Conservation (phyloP, 805 yeast genomes). For the Candida insectorum region DNA sequence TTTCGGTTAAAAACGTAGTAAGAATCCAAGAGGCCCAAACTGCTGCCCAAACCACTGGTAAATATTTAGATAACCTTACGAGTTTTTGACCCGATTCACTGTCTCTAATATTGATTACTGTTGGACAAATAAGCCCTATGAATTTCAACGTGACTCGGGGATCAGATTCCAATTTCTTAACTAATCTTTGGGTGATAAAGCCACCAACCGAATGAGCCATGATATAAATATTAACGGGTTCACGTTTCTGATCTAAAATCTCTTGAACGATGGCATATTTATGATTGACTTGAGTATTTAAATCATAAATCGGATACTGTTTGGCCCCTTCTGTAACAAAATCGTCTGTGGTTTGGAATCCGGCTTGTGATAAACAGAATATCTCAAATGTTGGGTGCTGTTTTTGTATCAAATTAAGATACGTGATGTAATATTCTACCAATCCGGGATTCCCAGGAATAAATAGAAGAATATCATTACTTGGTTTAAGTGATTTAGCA, state of each 20-base stretch:
- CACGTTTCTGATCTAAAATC: slow-evolving; percentile 15
- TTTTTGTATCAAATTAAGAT: slow-evolving; percentile 42
- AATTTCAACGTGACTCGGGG: slow-evolving; percentile 24
- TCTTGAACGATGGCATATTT: slow-evolving; percentile 49
- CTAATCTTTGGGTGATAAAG: slow-evolving; percentile 56
- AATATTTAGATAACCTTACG: slow-evolving; percentile 18
- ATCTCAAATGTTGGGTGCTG: slow-evolving; percentile 47
- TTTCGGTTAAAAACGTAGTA: slow-evolving; percentile 20
- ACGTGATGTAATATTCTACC: slow-evolving; percentile 58
- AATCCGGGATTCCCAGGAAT: slow-evolving; percentile 82
- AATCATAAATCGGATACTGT: slow-evolving; percentile 25
- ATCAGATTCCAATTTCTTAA: slow-evolving; percentile 20
- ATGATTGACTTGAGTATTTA: slow-evolving; percentile 59
- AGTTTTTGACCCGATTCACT: slow-evolving; percentile 33
- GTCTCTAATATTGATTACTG: slow-evolving; percentile 58
- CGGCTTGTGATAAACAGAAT: slow-evolving; percentile 64
- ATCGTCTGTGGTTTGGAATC: slow-evolving; percentile 37
- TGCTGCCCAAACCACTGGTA: slow-evolving; percentile 24
- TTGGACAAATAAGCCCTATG: slow-evolving; percentile 67
- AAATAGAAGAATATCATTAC: slow-evolving; percentile 45
- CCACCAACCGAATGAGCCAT: slow-evolving; percentile 75
- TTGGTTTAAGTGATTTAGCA: slow-evolving; percentile 11
- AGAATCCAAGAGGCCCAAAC: slow-evolving; percentile 19
- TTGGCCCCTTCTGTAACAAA: slow-evolving; percentile 16
- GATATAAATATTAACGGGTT: slow-evolving; percentile 38